Percentiles rank a stretch among this genome's conserved stretches.
phyloP scores from a whole-genome alignment of 768 basidiomycete genomes.

The Termitomyces sp. region DNA sequence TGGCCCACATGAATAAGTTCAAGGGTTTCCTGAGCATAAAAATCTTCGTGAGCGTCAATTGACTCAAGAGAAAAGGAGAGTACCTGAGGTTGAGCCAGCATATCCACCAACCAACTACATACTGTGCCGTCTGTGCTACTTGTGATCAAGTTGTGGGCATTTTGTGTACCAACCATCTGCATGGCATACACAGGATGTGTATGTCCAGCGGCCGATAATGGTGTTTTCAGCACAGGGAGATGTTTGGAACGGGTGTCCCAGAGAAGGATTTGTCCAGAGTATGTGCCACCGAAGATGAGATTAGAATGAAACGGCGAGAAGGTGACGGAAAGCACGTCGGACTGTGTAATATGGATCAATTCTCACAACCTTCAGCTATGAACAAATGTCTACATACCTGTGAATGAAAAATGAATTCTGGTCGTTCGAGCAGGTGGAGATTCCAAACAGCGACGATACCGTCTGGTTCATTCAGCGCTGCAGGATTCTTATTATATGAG shows the following conservation, averaged over 20 bases:
- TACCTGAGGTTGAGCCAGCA: constrained; percentile 97
- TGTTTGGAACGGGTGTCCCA: constrained; percentile 99
- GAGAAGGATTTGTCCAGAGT: constrained; percentile 94
- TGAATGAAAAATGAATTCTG: constrained; percentile 97
- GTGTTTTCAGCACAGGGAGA: constrained; percentile 93
- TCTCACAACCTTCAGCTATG: not conserved
- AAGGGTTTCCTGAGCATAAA: constrained; percentile 71
- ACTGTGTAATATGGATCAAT: constrained; percentile 42
- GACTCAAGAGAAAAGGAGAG: not conserved
- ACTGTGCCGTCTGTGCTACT: constrained; percentile 96
- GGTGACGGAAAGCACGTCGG: constrained; percentile 93
- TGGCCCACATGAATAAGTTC: constrained; percentile 86
- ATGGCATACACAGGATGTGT: constrained; percentile 99
- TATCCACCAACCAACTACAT: constrained; percentile 97
- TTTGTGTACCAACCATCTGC: constrained; percentile 98
- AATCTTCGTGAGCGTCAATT: not conserved
- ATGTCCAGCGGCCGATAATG: constrained; percentile 91
- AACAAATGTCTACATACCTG: constrained; percentile 54
- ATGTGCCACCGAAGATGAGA: constrained; percentile 96
- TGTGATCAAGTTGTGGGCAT: constrained; percentile 95
- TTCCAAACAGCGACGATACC: constrained; percentile 99
- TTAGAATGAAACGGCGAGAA: constrained; percentile 99
- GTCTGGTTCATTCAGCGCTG: constrained; percentile 91
- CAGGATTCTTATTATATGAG: constrained; percentile 96
- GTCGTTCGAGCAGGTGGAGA: constrained; percentile 87